Conservation (phyloP, 1,139 yeast genomes). For the Torulaspora pretoriensis region DNA sequence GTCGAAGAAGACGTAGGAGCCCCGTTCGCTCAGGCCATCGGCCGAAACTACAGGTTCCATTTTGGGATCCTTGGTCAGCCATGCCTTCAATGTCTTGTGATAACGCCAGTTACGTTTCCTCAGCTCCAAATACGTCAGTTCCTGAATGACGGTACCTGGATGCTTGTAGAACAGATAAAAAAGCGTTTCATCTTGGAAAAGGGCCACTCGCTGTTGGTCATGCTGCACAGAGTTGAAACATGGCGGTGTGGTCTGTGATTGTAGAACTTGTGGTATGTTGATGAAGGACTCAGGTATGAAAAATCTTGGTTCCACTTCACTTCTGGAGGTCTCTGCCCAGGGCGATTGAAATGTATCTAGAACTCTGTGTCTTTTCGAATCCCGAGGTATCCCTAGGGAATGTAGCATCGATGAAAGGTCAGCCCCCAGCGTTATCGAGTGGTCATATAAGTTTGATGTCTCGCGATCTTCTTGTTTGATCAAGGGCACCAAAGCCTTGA, state of each 20-base stretch:
- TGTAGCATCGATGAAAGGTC: slow-evolving; percentile 72
- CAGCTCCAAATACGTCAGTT: slow-evolving; percentile 86
- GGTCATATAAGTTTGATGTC: slow-evolving; percentile 26
- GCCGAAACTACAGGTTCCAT: slow-evolving; percentile 85
- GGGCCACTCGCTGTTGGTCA: slow-evolving; percentile 66
- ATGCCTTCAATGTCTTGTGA: slow-evolving; percentile 90
- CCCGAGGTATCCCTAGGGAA: slow-evolving; percentile 35
- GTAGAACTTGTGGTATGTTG: slow-evolving; percentile 39
- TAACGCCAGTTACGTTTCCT: slow-evolving; percentile 93
- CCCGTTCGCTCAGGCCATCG: slow-evolving; percentile 72
- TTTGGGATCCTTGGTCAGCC: slow-evolving; percentile 92
- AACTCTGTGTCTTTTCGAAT: slow-evolving; percentile 38
- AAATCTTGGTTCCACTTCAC: slow-evolving; percentile 81
- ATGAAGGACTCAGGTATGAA: slow-evolving; percentile 43
- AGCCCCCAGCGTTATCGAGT: slow-evolving; percentile 67
- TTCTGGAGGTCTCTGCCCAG: slow-evolving; percentile 87
- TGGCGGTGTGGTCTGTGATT: slow-evolving; percentile 34
- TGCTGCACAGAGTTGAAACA: slow-evolving; percentile 39
- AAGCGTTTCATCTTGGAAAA: slow-evolving; percentile 85
- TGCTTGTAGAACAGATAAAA: slow-evolving; percentile 91
- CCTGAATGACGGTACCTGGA: slow-evolving; percentile 91
- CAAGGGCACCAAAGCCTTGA: slow-evolving; percentile 66
- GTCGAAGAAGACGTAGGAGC: slow-evolving; percentile 93
- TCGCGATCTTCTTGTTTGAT: slow-evolving; percentile 42
- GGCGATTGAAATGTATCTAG: slow-evolving; percentile 82